These are phyloP conservation scores for Cladophialophora yegresii DNA, from an alignment of 2,329 filamentous ascomycete genomes.

Conservation along the genomic window DNA sequence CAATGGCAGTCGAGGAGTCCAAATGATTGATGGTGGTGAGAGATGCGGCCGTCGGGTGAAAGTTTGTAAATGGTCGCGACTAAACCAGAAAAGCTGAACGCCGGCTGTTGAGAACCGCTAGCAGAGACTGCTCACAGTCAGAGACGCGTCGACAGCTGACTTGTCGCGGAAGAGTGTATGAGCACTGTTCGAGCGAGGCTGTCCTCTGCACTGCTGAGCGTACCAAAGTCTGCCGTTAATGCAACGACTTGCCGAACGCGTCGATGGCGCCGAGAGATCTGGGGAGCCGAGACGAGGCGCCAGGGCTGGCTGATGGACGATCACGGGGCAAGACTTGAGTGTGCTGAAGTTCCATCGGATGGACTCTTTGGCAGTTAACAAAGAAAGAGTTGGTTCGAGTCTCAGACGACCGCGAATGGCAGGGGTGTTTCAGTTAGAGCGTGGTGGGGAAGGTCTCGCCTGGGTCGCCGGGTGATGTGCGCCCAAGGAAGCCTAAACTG, in stretches of 20 bases:
- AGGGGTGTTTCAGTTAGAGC: constrained; percentile 14
- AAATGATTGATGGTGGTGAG: neutral
- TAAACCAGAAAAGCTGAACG: neutral
- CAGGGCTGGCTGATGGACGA: neutral
- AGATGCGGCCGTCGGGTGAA: neutral
- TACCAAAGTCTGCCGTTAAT: neutral
- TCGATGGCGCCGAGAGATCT: neutral
- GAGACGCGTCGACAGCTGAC: constrained; percentile 4
- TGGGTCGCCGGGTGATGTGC: constrained; percentile 11
- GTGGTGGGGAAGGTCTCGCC: constrained; percentile 8
- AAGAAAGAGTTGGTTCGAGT: constrained; percentile 12
- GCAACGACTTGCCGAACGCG: neutral
- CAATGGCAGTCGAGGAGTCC: neutral
- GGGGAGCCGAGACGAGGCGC: neutral
- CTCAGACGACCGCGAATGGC: constrained; percentile 1
- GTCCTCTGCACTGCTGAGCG: neutral
- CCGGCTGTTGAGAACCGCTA: neutral
- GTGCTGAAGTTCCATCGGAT: neutral
- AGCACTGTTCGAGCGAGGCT: neutral
- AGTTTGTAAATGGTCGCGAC: neutral
- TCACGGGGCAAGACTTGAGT: neutral
- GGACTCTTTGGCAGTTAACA: constrained; percentile 3
- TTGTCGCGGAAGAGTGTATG: neutral
- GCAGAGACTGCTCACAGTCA: neutral
- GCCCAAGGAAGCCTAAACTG: neutral